These are phyloP conservation scores for Ascomycota sp. DNA, from an alignment of 2,329 filamentous ascomycete genomes.

Conservation along the genomic window DNA sequence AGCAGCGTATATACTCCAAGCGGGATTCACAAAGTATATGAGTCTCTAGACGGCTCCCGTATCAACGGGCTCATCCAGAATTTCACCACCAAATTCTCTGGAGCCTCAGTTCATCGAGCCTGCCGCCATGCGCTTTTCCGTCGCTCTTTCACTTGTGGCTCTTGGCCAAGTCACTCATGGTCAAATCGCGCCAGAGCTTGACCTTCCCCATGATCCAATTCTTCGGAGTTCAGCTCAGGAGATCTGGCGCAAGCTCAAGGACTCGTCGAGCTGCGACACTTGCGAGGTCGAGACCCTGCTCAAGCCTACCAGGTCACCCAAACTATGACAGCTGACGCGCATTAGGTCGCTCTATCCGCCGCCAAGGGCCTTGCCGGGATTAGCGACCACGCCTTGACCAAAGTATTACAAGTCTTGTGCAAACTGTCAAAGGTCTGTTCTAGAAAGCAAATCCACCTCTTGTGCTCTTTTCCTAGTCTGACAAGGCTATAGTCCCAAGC, in stretches of 20 bases:
- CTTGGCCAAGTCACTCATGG: constrained; percentile 2
- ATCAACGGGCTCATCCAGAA: background rate
- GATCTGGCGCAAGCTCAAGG: constrained; percentile 8
- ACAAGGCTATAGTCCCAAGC: too few relatives aligned
- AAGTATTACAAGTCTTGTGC: constrained; percentile 11
- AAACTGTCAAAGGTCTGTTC: constrained; percentile 11
- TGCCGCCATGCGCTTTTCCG: constrained; percentile 4
- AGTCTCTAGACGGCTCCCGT: background rate
- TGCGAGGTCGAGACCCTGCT: constrained; percentile 6
- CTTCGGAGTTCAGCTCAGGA: constrained; percentile 4
- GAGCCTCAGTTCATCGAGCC: background rate
- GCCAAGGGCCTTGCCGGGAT: constrained; percentile 21
- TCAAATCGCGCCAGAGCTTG: too few relatives aligned
- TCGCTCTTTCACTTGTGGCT: constrained; percentile 4
- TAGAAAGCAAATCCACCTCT: too few relatives aligned
- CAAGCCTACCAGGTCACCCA: too few relatives aligned
- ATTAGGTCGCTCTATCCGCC: constrained; percentile 8
- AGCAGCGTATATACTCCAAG: too few relatives aligned
- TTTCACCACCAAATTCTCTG: background rate
- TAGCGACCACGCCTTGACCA: constrained; percentile 19
- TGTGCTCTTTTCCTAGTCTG: too few relatives aligned
- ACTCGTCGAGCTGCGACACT: constrained; percentile 6
- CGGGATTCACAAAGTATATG: background rate
- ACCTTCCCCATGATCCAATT: too few relatives aligned
- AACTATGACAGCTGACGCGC: background rate